Evolutionary conservation across 129 eudicot species (phyloP), one percentile per base, ranked within the genome.

Genomic region (Dittrichia graveolens): DNA sequence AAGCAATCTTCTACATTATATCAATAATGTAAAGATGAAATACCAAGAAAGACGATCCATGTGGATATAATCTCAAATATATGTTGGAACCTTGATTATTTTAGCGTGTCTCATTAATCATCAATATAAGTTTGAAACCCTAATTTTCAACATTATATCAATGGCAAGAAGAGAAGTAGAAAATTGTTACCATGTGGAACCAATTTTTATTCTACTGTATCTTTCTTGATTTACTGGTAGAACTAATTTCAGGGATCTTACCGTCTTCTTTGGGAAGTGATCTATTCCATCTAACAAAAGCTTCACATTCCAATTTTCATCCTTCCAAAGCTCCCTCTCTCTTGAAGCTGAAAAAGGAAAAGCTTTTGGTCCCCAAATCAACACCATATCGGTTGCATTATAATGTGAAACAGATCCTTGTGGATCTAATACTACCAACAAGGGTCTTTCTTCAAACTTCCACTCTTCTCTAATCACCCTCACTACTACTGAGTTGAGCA

Each of bases 301-400:
- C 57, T 81, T 71, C 56, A 88, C 7, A 67, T 13, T 80, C 84
- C 83, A 78, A 1, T 39, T 74, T 68, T 83, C 80, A 37, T 82
- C 74, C 71, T 75, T 77, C 96, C 94, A 89, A n/a, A 92, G 87
- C 81, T 86, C 87, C 63, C 66, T 77, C 81, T 81, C 97, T 75
- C 87, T 86, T 8, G 77, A 78, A 42, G 40, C 72, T 13, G 94
- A 82, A 75, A 92, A 92, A 39, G 97, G 97, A 75, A 80, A 86
- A 58, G 96, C 96, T 76, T 72, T 75, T 15, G 84, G 79, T 6
- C 96, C 98, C 96, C 98, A 87, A 18, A 89, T 82, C 80, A 83
- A 63, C 58, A 83, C 84, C 96, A 89, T 87, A 70, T 89, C 95
- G 6, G 78, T 54, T 9, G 98, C 96, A 78, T 89, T 89, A 41